Base-by-base conservation (phyloP, 2,329 filamentous ascomycete genomes). In the Penicillium sp. region DNA sequence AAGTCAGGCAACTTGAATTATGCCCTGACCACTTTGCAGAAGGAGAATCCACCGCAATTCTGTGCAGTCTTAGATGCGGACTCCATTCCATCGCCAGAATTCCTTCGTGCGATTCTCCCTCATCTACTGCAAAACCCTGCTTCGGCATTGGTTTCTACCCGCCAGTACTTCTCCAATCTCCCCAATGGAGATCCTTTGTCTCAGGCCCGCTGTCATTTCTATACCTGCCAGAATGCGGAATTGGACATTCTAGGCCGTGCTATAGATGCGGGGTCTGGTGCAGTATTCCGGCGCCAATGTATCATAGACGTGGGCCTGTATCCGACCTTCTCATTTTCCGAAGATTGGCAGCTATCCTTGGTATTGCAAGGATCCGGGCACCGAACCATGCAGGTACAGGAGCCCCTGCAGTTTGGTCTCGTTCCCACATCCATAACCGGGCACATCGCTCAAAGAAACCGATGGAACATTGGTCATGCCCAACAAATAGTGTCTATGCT, bases 1-100 rank as follows among this genome's bases (percentile, higher is more conserved):
- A 76, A 76, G 62, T 68, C 73, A 12, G 73, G 69, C 4, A 76
- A 76, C 45, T 56, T 76, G 22, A 73, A 73, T 46, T 68, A 69
- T 49, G 70, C 70, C 8, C 56, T 73, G 25, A 67, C 55, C 18
- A 58, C 53, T 4, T 44, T 67, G 22, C 69, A 65, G 47, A 57
- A 55, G 11, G 58, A 65, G 14, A 45, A 48, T 2, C 62, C 59
- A 6, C 65, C 69, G 0, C 68, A 72, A 25, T 73, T 68, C 45
- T 68, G 68, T 33, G 69, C 67, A 8, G 64, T 70, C 5, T 53
- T 75, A 3, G 72, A 74, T 46, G 69, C 70, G 1, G 72, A 75
- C 53, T 73, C 69, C 46, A 72, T 77, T 18, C 70, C 74, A 1
- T 56, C 67, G 37, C 62, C 66, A 0, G 60, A 71, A 2, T 74